Base-by-base conservation (phyloP, 192 early-diverging fungal species). In the Backusella westeae region DNA sequence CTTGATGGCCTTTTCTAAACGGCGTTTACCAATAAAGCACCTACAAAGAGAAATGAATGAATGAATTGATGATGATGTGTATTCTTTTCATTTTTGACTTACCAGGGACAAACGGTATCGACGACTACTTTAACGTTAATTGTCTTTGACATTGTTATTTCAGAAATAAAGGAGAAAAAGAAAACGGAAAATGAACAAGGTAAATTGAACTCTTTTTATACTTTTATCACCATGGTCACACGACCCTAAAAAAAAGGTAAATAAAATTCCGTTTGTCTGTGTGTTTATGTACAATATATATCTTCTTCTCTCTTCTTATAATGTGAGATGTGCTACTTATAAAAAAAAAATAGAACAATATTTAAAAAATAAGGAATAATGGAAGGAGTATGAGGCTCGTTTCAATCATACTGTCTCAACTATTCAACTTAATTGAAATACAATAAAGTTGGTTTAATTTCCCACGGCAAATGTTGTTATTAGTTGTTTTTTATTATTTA, bases 21-120 rank as follows among this genome's bases (percentile, higher is more conserved):
- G 90, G 21, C 88, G 88, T 79, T 93, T 93, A 73, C 94, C 93
- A 32, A 95, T 78, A 75, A 87, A 95, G 77, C 92, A 95, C 81
- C 81, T 82, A 44, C 19, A 21, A 15, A 34, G 34, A 1, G 10
- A 34, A 67, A 7, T 39, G 38, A 23, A 7, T 39, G 38, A 23
- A 34, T 35, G 34, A 17, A 8, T 32, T 8, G 8, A 6, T 38
- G 3, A 67, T 73, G 42, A 26, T 52, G 21, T 56, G 19, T 1
- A 5, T 14, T 26, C 23, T 56, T 56, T 56, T 26, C 8, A 26
- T 53, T 23, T 9, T 21, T 21, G 21, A 2, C 8, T 21, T 56
- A 81, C 91, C 91, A 93, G 0, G 91, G 93, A 73, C 92, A 95
- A 29, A 90, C 76, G 23, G 84, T 92, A 84, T 94, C 93, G 7